Evolutionary conservation across 2,329 filamentous ascomycete genomes (phyloP), one percentile per base, ranked within the genome.

Genomic region (Bipolaris zeicola): DNA sequence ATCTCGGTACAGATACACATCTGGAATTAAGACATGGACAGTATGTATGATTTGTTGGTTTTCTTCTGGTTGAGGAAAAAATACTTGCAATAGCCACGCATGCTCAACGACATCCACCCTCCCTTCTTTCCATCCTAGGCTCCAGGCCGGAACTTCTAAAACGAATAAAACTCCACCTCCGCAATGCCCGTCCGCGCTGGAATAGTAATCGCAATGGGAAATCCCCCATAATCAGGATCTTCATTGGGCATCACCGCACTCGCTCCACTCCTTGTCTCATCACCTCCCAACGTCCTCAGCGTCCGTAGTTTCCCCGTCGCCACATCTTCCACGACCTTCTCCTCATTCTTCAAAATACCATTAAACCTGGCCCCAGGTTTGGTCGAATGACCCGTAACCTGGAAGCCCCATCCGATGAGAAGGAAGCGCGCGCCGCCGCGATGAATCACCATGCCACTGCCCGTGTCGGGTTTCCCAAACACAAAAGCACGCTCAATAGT

Each of bases 171-270:
- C 11, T 56, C 53, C 1, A 56, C 53, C 51, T 66, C 66, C 6
- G 66, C 66, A 38, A 69, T 68, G 14, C 53, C 58, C 3, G 83
- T 85, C 51, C 77, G 69, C 0, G 82, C 81, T 1, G 82, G 83
- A 31, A 85, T 80, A 0, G 82, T 85, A 1, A 85, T 78, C 24
- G 78, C 78, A 31, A 85, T 85, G 0, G 82, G 82, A 55, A 85
- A 85, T 0, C 80, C 81, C 1, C 83, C 83, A 64, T 85, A 85
- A 57, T 85, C 82, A 0, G 82, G 82, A 33, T 83, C 76, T 33
- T 84, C 80, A 55, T 80, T 83, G 0, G 82, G 84, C 84, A 86
- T 86, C 60, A 85, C 82, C 16, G 78, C 65, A 45, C 78, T 80
- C 44, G 72, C 71, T 1, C 83, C 82, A 60, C 78, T 80, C 22